Evolutionary conservation across 2,329 filamentous ascomycete species (phyloP), one percentile per base, ranked within the genome.

Genomic region (Mariannaea elegans): DNA sequence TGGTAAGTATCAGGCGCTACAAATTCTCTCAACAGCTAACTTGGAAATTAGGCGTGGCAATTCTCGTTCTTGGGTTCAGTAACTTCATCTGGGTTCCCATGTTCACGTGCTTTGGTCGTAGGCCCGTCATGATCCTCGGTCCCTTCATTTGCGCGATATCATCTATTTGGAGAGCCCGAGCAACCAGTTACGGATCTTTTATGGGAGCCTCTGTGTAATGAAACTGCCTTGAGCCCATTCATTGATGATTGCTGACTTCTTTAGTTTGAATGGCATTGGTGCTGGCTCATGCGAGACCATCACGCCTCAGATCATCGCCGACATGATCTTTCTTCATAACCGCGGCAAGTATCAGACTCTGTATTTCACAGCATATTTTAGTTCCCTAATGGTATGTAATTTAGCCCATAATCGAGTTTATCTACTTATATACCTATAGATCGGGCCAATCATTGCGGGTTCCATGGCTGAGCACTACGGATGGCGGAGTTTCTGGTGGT

Each of bases 301-400:
- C 9, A 58, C 52, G 55, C 55, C 55, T 7, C 55, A 58, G 34
- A 58, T 58, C 41, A 52, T 58, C n/a, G 55, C 55, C 32, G 55
- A 58, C 41, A 52, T 52, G 55, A 58, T 58, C 13, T 58, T 58
- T 48, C 48, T 58, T 18, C 55, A 58, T 18, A 48, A 58, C 13
- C 41, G 55, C 7, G 55, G 55, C 13, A 58, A 58, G 23, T 58
- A 58, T 13, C 56, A 59, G 16, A 53, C 56, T 0, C 29, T 59
- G 8, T 59, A 53, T 5, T 59, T 59, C 29, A 59, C 48, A 1
- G 16, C 42, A 3, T 59, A 53, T 27, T 59, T 59, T 34, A 59
- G 48, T 10, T 53, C 56, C 6, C 16, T 59, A 16, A 59, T 48
- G 42, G 56, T 53, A 48, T 42, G 29, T 13, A 14, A 16, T 12